Percentiles rank a stretch among this genome's conserved stretches.
These are phyloP conservation scores for Ganoderma resinaceum DNA, from an alignment of 1,284 basidiomycete species.

Conservation along the genomic window DNA sequence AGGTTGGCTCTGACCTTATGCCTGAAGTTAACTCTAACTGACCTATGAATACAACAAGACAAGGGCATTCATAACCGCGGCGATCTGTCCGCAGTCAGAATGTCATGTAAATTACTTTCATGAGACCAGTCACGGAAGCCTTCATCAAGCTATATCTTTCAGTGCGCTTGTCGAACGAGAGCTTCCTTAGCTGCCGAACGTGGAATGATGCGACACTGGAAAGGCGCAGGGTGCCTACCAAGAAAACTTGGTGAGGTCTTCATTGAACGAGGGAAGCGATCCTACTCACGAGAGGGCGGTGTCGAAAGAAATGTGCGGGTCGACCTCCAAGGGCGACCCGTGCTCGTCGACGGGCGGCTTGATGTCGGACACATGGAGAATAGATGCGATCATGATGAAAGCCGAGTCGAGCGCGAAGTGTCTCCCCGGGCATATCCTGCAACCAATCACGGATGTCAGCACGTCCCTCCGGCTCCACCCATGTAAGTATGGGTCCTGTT, in stretches of 20 bases:
- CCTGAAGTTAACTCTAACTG: not conserved
- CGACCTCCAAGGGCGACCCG: not conserved
- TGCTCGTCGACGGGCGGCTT: not conserved
- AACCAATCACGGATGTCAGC: not conserved
- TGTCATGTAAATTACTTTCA: not conserved
- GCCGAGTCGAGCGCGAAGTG: slow-evolving; percentile 28
- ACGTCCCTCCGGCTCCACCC: no score
- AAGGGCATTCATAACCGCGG: no score
- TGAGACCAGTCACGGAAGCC: no score
- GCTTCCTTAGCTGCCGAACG: not conserved
- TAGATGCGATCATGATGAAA: slow-evolving; percentile 25
- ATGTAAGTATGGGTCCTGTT: no score
- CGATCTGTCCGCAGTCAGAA: no score
- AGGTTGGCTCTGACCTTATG: no score
- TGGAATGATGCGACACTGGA: not conserved
- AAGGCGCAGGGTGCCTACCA: not conserved
- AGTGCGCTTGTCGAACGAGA: not conserved
- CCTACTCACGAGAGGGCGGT: not conserved
- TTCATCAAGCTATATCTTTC: no score
- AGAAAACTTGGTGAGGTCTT: not conserved
- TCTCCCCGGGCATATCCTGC: slow-evolving; percentile 35
- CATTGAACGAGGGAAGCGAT: not conserved
- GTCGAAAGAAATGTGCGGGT: not conserved
- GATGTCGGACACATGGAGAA: slow-evolving; percentile 27
- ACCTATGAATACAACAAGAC: not conserved